Evolutionary conservation across 202 grass and related monocot genomes (phyloP), one percentile per base, ranked within the genome.

Genomic region (Panicum virgatum): DNA sequence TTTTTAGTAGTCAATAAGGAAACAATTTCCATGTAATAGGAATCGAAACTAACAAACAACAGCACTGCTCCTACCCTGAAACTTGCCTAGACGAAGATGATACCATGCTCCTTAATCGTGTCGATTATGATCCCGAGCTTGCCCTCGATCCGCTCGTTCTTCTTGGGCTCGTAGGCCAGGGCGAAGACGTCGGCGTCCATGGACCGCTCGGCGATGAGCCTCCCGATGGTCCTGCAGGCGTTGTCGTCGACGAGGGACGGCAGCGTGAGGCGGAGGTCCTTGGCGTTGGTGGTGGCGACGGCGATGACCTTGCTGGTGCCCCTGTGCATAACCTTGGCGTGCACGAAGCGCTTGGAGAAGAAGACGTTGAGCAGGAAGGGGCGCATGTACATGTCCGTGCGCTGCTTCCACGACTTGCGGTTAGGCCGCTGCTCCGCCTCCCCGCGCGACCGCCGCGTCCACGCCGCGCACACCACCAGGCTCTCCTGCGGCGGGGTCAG

Each of bases 381-480:
- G 37, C 88, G 85, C 90, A 92, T 91, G 79, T 91, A 97, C 95
- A 94, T 97, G 75, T 97, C 90, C 23, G 95, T 97, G 46, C 88
- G 89, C 89, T 97, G 92, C 79, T 94, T 97, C 92, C 95, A 97
- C 84, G 95, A 97, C 88, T 94, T 97, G 78, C 82, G 77, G 54
- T 91, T 97, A 7, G 92, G 92, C 72, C 75, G 90, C 80, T 88
- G 75, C 46, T 89, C 81, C 46, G 73, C 39, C 82, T 91, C 90
- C 25, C 76, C 72, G 25, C 87, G 84, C 11, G 94, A 94, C 79
- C 88, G 78, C 42, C 86, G 88, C 68, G 90, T 97, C 88, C 88
- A 97, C 65, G 92, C 90, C 62, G 82, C 90, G 62, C 78, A 86
- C 70, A 97, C 88, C 69, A 92, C 84, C 58, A 92, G 84, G 19